Base-by-base conservation (phyloP, 2,329 filamentous ascomycete species). In the Sordariomycetes sp. region DNA sequence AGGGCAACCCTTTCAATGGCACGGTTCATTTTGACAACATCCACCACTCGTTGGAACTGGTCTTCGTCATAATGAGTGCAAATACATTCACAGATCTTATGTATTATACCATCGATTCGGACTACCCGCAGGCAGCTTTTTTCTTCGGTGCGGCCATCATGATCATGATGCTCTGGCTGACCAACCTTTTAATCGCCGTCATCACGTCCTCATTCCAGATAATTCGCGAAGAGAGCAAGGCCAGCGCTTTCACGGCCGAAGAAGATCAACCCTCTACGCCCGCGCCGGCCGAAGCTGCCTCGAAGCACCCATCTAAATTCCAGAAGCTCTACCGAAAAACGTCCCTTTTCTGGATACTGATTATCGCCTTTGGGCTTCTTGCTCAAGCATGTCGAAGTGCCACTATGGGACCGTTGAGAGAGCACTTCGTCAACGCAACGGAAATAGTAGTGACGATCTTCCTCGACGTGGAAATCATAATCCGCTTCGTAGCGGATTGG, bases 141-240 rank as follows among this genome's bases (percentile, higher is more conserved):
- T 99, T 85, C 65, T 86, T 86, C 58, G 83, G 77, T 28, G 81
- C 78, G 13, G 81, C 80, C 25, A 92, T 96, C 67, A 84, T 99
- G 65, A 89, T 99, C 62, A 82, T 99, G 77, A 94, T 90, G 75
- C 78, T 99, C 54, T 99, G 94, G 94, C 81, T 99, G 65, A 90
- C 95, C 61, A 97, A 96, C 69, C 81, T 99, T 72, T 71, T 87
- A 53, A 95, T 99, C 66, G 94, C 94, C 2, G 94, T 99, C 65
- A 99, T 99, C 67, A 99, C 94, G 0, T 96, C 94, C 5, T 96
- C 92, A 1, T 99, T 99, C 66, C 94, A 99, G 68, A 89, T 99
- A 62, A 99, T 99, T 64, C 84, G 94, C 61, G 95, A 99, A 73
- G 94, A 99, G 68, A 95, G 90, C 72, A 91, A 87, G 69, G 85